A percentile compares a stretch with the other conserved stretches of the same genome.
phyloP scores from a whole-genome alignment of 108 stramenopile genomes.

The Skeletonema potamos region DNA sequence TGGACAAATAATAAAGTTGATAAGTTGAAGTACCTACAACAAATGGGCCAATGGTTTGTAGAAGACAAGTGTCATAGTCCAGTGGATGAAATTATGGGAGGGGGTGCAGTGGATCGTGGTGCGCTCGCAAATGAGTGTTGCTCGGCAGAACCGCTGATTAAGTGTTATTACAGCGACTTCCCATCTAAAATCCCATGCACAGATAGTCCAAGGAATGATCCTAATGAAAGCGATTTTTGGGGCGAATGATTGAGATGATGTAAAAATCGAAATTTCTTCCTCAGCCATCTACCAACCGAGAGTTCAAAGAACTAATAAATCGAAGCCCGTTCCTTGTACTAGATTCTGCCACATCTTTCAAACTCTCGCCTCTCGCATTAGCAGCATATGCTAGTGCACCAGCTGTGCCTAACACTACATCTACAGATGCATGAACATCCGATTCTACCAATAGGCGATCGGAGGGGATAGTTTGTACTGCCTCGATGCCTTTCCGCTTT shows the following conservation, averaged over 20 bases:
- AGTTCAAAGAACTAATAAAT: slow-evolving; percentile 42
- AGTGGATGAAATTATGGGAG: slow-evolving; percentile 9
- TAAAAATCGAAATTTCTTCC: too few relatives aligned
- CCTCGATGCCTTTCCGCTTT: slow-evolving; percentile 55
- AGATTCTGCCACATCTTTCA: slow-evolving; percentile 33
- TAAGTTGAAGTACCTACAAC: slow-evolving; percentile 67
- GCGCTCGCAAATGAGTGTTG: slow-evolving; percentile 54
- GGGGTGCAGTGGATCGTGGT: neutral
- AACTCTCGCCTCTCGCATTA: slow-evolving; percentile 35
- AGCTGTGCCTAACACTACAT: slow-evolving; percentile 69
- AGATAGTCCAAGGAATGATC: slow-evolving; percentile 59
- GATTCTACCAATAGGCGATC: slow-evolving; percentile 79
- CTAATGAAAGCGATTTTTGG: slow-evolving; percentile 56
- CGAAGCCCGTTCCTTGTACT: slow-evolving; percentile 51
- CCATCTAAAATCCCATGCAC: slow-evolving; percentile 71
- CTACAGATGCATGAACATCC: slow-evolving; percentile 65
- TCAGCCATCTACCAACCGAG: neutral
- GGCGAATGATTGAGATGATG: neutral
- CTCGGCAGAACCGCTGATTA: slow-evolving; percentile 57
- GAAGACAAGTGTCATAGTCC: slow-evolving; percentile 42
- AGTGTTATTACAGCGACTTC: slow-evolving; percentile 81
- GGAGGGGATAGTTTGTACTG: slow-evolving; percentile 62
- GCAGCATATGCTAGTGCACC: slow-evolving; percentile 73
- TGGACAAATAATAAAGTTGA: slow-evolving; percentile 83
- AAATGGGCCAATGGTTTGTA: slow-evolving; percentile 79